Percentiles rank a stretch among this genome's conserved stretches.
Evolutionary conservation across 768 basidiomycete species (phyloP).

Genomic region (Amanita pseudoporphyria): DNA sequence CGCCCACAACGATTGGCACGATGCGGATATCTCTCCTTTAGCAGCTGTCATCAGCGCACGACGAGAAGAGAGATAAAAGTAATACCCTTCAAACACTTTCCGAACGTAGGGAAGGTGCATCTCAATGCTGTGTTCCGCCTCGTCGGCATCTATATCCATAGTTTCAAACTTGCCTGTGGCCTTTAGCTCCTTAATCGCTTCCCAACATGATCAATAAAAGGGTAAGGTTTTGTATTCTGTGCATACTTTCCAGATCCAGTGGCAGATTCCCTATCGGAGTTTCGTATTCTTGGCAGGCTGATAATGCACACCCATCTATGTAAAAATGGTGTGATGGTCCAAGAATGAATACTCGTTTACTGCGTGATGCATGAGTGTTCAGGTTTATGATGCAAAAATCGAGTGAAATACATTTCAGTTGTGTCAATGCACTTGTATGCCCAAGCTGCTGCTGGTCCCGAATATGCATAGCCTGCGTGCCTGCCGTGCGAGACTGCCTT

Average conservation of each 20-base stretch:
- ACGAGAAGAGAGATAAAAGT: neutral
- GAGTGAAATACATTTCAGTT: constrained; percentile 56
- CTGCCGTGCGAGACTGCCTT: constrained; percentile 28
- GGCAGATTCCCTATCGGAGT: constrained; percentile 83
- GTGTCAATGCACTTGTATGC: constrained; percentile 88
- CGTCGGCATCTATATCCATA: constrained; percentile 64
- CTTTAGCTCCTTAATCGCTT: constrained; percentile 61
- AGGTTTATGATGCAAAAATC: constrained; percentile 5
- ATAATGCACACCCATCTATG: constrained; percentile 79
- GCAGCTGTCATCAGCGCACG: neutral
- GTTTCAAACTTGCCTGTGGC: constrained; percentile 59
- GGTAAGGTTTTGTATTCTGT: neutral
- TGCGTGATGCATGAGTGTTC: constrained; percentile 20
- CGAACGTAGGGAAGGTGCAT: constrained; percentile 94
- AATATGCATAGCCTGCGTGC: constrained; percentile 94
- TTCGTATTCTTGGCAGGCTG: constrained; percentile 63
- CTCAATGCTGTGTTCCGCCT: constrained; percentile 95
- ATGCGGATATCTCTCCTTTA: constrained; percentile 65
- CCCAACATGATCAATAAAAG: constrained; percentile 5
- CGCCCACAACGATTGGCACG: constrained; percentile 87
- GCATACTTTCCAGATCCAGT: constrained; percentile 71
- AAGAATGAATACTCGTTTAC: constrained; percentile 88
- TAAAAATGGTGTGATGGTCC: constrained; percentile 95
- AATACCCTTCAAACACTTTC: constrained; percentile 72
- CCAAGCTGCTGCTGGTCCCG: constrained; percentile 91